These are phyloP conservation scores for Dactylellina drechsleri DNA, from an alignment of 2,329 filamentous ascomycete genomes.

Conservation along the genomic window DNA sequence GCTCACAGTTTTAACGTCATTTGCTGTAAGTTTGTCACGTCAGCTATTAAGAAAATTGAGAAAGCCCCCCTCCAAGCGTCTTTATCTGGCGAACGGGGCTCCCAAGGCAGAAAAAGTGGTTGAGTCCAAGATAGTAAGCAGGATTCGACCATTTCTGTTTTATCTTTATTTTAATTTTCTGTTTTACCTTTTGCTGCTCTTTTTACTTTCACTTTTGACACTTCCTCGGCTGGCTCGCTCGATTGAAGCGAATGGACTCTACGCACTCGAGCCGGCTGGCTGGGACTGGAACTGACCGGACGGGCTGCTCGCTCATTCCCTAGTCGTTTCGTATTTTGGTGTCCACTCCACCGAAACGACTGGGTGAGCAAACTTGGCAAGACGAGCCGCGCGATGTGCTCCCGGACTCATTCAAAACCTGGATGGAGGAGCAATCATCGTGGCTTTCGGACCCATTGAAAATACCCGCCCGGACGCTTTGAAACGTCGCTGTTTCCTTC, in stretches of 20 bases:
- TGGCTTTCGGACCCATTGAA: conserved; percentile 31
- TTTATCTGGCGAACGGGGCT: conserved; percentile 15
- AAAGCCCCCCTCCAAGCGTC: no score
- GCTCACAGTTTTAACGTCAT: conserved; percentile 41
- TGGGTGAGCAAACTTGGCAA: conserved; percentile 42
- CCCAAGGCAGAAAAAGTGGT: conserved; percentile 14
- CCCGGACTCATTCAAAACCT: conserved; percentile 21
- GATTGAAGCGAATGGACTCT: conserved; percentile 17
- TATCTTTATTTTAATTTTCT: no score
- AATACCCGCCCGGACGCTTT: conserved; percentile 45
- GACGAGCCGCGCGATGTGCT: conserved; percentile 30
- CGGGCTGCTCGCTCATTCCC: conserved; percentile 12
- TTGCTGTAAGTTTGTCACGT: conserved; percentile 32
- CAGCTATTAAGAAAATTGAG: conserved; percentile 20
- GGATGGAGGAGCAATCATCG: conserved; percentile 11
- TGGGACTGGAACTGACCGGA: conserved; percentile 16
- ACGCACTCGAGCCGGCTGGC: neutral
- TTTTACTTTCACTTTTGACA: conserved; percentile 4
- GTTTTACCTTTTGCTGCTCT: neutral
- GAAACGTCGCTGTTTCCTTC: conserved; percentile 21
- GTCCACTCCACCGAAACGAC: conserved; percentile 35
- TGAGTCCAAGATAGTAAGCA: conserved; percentile 16
- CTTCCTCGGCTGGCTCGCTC: conserved; percentile 5
- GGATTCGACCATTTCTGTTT: conserved; percentile 13
- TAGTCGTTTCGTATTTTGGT: conserved; percentile 37